Conservation (phyloP, 495 filamentous ascomycete genomes). For the Geopyxis carbonaria region DNA sequence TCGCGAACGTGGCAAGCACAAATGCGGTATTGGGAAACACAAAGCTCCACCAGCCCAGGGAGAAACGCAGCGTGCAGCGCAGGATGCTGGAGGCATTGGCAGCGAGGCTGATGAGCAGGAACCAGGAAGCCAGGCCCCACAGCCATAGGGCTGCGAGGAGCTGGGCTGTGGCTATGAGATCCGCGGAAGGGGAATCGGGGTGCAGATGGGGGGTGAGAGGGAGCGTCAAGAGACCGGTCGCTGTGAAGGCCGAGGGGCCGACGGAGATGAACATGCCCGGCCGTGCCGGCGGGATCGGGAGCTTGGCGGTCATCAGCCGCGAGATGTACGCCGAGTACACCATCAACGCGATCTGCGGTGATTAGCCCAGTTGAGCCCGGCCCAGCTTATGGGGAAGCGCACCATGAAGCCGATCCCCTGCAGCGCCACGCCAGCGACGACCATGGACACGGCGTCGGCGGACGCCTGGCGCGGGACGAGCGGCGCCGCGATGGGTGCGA, state of each 20-base stretch:
- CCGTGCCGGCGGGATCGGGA: slow-evolving; percentile 1
- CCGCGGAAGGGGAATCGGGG: too few relatives aligned
- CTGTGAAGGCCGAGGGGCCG: slow-evolving; percentile 3
- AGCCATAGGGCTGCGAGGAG: neutral
- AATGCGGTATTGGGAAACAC: slow-evolving; percentile 6
- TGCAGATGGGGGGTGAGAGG: too few relatives aligned
- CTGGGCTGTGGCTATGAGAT: too few relatives aligned
- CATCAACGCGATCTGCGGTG: slow-evolving; percentile 2
- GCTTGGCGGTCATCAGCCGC: slow-evolving; percentile 4
- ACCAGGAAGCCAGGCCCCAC: slow-evolving; percentile 3
- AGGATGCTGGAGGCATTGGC: neutral
- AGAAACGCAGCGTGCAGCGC: neutral
- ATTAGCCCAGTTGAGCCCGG: too few relatives aligned
- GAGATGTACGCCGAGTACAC: slow-evolving; percentile 5
- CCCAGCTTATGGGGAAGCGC: neutral
- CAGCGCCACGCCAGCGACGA: neutral
- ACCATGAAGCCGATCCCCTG: slow-evolving; percentile 6
- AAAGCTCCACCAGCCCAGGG: slow-evolving; percentile 4
- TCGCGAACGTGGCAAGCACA: neutral
- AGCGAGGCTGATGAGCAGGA: neutral
- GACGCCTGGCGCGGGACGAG: neutral
- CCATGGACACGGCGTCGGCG: neutral
- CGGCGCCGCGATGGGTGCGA: neutral
- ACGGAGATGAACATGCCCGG: slow-evolving; percentile 6
- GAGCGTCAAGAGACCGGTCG: too few relatives aligned